Evolutionary conservation across 768 basidiomycete species (phyloP), one percentile per base, ranked within the genome.

Genomic region (Psilocybe cubensis): DNA sequence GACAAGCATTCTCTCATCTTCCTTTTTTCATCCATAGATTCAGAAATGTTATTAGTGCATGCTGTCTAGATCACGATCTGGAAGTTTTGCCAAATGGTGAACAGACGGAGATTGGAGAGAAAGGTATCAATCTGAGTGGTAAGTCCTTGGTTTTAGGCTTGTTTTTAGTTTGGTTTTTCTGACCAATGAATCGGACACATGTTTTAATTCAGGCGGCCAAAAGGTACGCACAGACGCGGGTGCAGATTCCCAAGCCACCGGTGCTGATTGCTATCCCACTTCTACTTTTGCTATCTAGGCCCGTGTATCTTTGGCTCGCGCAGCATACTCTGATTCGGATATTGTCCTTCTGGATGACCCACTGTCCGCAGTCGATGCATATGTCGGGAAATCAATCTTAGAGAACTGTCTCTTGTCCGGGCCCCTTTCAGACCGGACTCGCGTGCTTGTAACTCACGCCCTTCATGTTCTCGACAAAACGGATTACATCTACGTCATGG

Each of bases 321-420:
- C 90, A 0, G 87, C 87, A 0, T 95, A 93, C 65, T 86, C 89
- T 1, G 73, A 81, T 0, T 79, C 88, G 1, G 89, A 92, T 60
- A 80, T 94, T 51, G 84, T 91, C 35, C 80, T 94, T 18, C 79
- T 94, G 27, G 92, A 95, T 62, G 92, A 95, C 67, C 88, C 92
- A n/a, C 81, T 94, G 31, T 86, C 86, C 27, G 91, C 91, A 1
- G 87, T 93, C 9, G 91, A 93, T 62, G 84, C 90, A 0, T 85
- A 89, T 62, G 91, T 92, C 4, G 87, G 88, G 18, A 84, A 86
- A 61, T 78, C 79, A 23, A 82, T 90, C 52, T 63, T 90, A 7
- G 82, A 89, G 27, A 76, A 86, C 38, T 89, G 88, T 61, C 68
- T 91, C 3, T 70, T 83, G n/a, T 68, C 67, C 9, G 82, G 85